A percentile compares a stretch with the other conserved stretches of the same genome.
phyloP scores from a whole-genome alignment of 192 early-diverging fungal genomes.

The Dissophora ornata region DNA sequence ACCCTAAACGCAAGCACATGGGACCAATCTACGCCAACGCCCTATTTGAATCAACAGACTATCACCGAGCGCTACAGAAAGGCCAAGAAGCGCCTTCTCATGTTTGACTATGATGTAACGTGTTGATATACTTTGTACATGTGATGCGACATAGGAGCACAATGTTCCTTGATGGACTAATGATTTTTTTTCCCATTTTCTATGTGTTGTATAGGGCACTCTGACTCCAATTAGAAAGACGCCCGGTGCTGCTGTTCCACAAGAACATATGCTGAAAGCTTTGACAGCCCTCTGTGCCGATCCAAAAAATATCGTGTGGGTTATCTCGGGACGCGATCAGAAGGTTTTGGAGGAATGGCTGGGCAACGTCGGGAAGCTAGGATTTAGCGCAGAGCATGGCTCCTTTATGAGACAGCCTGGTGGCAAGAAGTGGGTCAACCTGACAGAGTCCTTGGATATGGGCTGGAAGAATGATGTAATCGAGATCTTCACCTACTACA shows the following conservation, averaged over 20 bases:
- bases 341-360: conserved; percentile 87
- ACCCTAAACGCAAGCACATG: conserved; percentile 57
- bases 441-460: conserved; percentile 82
- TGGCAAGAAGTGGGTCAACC: conserved; percentile 76
- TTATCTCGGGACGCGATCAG: conserved; percentile 94
- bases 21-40: conserved; percentile 58
- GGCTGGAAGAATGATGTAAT: conserved; percentile 94
- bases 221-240: conserved; percentile 91
- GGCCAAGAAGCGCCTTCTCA: conserved; percentile 81
- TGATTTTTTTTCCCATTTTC: too few species aligned
- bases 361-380: conserved; percentile 78
- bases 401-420: conserved; percentile 90
- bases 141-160: too few species aligned
- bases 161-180: too few species aligned
- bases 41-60: conserved; percentile 54
- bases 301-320: conserved; percentile 86
- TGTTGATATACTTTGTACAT: neutral
- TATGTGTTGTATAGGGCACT: conserved; percentile 74
- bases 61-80: conserved; percentile 61
- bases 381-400: conserved; percentile 95
- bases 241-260: conserved; percentile 84
- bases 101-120: conserved; percentile 95
- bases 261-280: conserved; percentile 82
- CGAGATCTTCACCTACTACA: conserved; percentile 94
- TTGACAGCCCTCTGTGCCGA: conserved; percentile 77